Evolutionary conservation across 192 early-diverging fungal species (phyloP), one percentile per base, ranked within the genome.

Genomic region (Gorgonomyces haynaldii): DNA sequence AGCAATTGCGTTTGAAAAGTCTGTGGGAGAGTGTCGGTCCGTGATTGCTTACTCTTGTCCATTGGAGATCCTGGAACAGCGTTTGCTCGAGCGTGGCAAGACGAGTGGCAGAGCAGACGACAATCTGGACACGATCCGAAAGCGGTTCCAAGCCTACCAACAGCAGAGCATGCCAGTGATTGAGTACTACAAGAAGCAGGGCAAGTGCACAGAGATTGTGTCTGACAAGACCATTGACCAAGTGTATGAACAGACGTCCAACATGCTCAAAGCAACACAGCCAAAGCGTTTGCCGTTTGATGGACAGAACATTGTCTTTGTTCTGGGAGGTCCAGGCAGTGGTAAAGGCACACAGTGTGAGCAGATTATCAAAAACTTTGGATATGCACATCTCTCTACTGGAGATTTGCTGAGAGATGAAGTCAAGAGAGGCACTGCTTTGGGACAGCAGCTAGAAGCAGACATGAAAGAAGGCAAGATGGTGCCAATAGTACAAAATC

Each of bases 351-450:
- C 78, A 9, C 67, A 81, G 29, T 81, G 78, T 46, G 66, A 45
- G 17, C 37, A 55, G 22, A 56, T 81, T 1, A 67, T 60, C 5
- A 51, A 72, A n/a, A 39, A 37, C 16, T 55, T 69, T 17, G 37
- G 53, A 4, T 73, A 61, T 37, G 55, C 56, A 2, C 78, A 81
- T 40, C 24, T 82, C 9, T 80, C 76, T 1, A 66, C 71, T 4
- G 79, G 78, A 7, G 79, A 81, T 53, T 47, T 81, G 21, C 57
- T 81, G 16, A 58, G 79, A 10, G 71, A 66, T 21, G 79, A 81
- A 47, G 60, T 68, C 3, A 53, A 62, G 5, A 53, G 52, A 12
- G 74, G 64, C 0, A 58, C 64, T 4, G 39, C 37, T 20, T 37
- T 76, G 8, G 77, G 69, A 4, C 20, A 54, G 15, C 37, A 60